These are phyloP conservation scores for Castanea mollissima DNA, from an alignment of 306 rosid genomes.

Conservation along the genomic window DNA sequence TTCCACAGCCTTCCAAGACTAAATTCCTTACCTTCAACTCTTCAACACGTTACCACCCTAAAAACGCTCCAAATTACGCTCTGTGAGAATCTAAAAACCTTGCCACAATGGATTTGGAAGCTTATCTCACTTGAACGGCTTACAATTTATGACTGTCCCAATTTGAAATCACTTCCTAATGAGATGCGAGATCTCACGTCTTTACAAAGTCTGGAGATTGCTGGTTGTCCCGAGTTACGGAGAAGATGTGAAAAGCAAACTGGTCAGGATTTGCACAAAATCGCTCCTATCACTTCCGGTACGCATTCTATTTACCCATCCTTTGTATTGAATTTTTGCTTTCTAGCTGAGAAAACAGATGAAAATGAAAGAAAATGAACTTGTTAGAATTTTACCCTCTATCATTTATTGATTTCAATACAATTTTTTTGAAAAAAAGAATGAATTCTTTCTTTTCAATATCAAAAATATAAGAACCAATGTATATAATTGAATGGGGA, in stretches of 20 bases:
- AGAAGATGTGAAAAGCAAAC: slow-evolving; percentile 1
- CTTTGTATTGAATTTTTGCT: too few relatives aligned
- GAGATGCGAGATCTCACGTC: background rate
- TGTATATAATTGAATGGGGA: too few relatives aligned
- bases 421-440: too few relatives aligned
- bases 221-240: background rate
- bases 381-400: background rate
- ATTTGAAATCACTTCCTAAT: background rate
- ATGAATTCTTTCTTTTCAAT: too few relatives aligned
- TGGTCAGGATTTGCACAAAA: background rate
- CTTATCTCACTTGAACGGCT: background rate
- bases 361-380: too few relatives aligned
- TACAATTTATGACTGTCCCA: background rate
- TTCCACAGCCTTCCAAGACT: background rate
- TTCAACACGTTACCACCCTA: background rate
- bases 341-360: too few relatives aligned
- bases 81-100: background rate
- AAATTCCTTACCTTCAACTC: background rate
- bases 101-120: background rate
- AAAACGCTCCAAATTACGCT: accelerated
- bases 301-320: too few relatives aligned
- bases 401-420: too few relatives aligned
- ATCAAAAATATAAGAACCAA: too few relatives aligned
- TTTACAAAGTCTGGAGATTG: background rate
- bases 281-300: background rate